Evolutionary conservation across 108 stramenopile genomes (phyloP).

Genomic region (Nitzschia putrida): DNA sequence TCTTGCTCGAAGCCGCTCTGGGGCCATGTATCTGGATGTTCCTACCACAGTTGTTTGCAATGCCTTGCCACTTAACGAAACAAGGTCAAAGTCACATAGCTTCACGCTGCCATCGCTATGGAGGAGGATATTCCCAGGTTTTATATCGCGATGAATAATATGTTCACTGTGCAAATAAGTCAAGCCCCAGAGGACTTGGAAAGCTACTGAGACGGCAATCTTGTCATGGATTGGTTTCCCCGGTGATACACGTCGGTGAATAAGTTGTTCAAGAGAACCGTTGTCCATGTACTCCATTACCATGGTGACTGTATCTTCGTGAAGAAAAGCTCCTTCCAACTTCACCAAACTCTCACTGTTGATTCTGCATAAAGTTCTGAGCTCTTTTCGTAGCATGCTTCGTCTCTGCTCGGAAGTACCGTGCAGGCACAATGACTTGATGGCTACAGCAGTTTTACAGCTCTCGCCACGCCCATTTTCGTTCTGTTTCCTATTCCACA

Average conservation of each 20-base stretch:
- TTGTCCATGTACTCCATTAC: constrained; percentile 84
- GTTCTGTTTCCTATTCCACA: constrained; percentile 25
- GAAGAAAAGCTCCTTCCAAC: constrained; percentile 75
- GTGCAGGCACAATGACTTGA: constrained; percentile 49
- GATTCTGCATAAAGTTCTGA: constrained; percentile 56
- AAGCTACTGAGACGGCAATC: constrained; percentile 65
- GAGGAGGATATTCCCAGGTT: constrained; percentile 88
- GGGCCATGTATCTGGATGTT: constrained; percentile 88
- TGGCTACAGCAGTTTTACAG: constrained; percentile 20
- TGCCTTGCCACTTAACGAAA: constrained; percentile 46
- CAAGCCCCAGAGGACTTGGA: constrained; percentile 86
- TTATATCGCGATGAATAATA: constrained; percentile 89
- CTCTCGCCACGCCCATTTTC: neutral
- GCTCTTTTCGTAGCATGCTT: constrained; percentile 70
- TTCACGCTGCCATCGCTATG: constrained; percentile 75
- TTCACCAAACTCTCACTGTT: constrained; percentile 68
- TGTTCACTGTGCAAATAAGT: constrained; percentile 81
- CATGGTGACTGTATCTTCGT: constrained; percentile 58
- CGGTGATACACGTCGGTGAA: constrained; percentile 5
- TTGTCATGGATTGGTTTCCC: constrained; percentile 1
- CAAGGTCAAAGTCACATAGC: constrained; percentile 92
- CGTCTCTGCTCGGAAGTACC: constrained; percentile 30
- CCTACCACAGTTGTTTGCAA: constrained; percentile 83
- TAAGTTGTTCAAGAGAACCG: constrained; percentile 57
- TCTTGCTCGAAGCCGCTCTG: constrained; percentile 78